Evolutionary conservation across 768 basidiomycete genomes (phyloP), one percentile per base, ranked within the genome.

Genomic region (Boletus eberwhitei): DNA sequence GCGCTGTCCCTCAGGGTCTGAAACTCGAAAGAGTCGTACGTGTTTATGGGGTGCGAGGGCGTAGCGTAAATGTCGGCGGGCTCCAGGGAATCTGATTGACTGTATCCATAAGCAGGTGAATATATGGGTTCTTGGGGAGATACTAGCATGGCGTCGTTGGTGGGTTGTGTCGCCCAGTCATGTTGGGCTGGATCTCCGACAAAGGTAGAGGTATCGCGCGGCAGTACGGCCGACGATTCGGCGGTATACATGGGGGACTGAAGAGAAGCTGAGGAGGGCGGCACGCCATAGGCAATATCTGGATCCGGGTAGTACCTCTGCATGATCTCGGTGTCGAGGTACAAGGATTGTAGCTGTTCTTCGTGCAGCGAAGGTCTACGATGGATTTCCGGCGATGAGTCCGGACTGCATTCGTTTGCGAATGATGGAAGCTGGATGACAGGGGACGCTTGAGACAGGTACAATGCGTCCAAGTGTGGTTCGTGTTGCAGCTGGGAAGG

Each of bases 11-110:
- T 68, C 14, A 71, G 54, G 19, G 61, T 50, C 53, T 71, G 73
- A 21, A 71, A 70, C n/a, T 67, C 73, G 46, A 71, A 64, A 17
- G 68, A 56, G 54, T 75, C 73, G 37, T 64, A 69, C 17, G 68
- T 51, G 47, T 58, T 40, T 11, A 62, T 50, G 31, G 55, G 14
- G 24, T 59, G 66, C 21, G 57, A 26, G 17, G 64, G 34, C 31
- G 57, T 17, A 14, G 55, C 47, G 21, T 58, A 60, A n/a, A 66
- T 49, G 34, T 66, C 64, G 9, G 57, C 40, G 24, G 61, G 49
- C 16, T 61, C 69, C 4, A 50, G 44, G 4, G 68, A 50, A 39
- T 58, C 51, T 17, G 67, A 48, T 31, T 57, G 67, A 34, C 42
- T 39, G 47, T 58, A 72, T 19, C 53, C 60, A 13, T 62, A 71